These are phyloP conservation scores for Kurtzmaniella fragi DNA, from an alignment of 805 yeast genomes.

Conservation along the genomic window DNA sequence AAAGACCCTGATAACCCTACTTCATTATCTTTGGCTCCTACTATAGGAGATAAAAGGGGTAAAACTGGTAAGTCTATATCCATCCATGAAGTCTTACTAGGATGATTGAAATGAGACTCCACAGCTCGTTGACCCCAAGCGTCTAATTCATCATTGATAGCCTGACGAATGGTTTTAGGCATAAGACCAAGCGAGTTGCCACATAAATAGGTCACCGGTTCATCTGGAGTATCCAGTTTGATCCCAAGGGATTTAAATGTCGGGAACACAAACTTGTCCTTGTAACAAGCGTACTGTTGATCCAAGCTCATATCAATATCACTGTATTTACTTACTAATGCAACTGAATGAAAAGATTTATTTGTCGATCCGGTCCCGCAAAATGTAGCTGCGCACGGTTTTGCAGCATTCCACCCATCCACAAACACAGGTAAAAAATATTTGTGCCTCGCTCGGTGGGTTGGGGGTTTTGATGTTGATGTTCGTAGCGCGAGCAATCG, in stretches of 20 bases:
- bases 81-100: slow-evolving; percentile 68
- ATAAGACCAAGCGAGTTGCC: slow-evolving; percentile 93
- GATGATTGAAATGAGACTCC: slow-evolving; percentile 77
- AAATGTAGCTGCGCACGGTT: too few relatives aligned
- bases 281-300: slow-evolving; percentile 29
- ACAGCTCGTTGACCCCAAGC: slow-evolving; percentile 85
- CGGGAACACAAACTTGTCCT: slow-evolving; percentile 57
- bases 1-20: slow-evolving; percentile 86
- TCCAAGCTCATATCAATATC: slow-evolving; percentile 38
- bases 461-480: too few relatives aligned
- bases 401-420: too few relatives aligned
- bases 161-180: slow-evolving; percentile 60
- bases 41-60: slow-evolving; percentile 63
- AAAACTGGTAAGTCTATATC: slow-evolving; percentile 75
- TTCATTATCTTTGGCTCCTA: slow-evolving; percentile 73
- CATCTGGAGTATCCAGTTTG: slow-evolving; percentile 6
- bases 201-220: slow-evolving; percentile 59
- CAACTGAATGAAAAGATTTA: too few relatives aligned
- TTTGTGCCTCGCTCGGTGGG: too few relatives aligned
- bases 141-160: slow-evolving; percentile 60
- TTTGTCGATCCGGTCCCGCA: too few relatives aligned
- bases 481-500: too few relatives aligned
- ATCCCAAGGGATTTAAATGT: slow-evolving; percentile 60
- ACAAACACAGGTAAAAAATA: too few relatives aligned
- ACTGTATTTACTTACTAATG: too few relatives aligned